Evolutionary conservation across 169 alveolate genomes (phyloP), one percentile per base, ranked within the genome.

Genomic region (Eimeria sp.): DNA sequence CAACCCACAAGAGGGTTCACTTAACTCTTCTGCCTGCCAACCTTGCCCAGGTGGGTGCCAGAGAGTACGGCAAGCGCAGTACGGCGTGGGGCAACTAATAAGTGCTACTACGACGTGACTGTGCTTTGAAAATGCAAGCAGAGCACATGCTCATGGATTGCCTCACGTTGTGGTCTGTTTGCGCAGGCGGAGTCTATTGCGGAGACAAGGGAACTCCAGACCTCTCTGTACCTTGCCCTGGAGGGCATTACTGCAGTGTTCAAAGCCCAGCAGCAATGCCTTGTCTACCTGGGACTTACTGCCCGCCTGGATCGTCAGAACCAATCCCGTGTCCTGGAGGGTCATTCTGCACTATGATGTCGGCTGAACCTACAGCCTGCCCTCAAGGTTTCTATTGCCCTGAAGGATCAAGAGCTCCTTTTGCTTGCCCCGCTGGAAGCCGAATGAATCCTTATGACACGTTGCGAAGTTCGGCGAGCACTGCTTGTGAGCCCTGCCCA

Each of bases 181-280:
- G 76, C 46, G 33, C 90, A 83, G 90, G 90, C 20, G 90, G 90
- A 27, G 72, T 83, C 90, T 83, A 49, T 33, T 83, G 90, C 54
- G 90, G 90, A 27, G 72, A 83, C 30, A 27, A 6, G 27, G 90
- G 90, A 52, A 83, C 90, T 33, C 74, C 90, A 33, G 90, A 83
- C 76, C 90, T 83, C 14, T 83, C 90, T 18, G 90, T 83, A 13
- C 90, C 90, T 46, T 95, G 97, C 27, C 91, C 96, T 56, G 97
- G 95, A 40, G 98, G 98, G 27, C 95, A 97, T 77, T 97, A 96
- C 82, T 98, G 98, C 85, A 97, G 98, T 4, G 88, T 27, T 20
- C 68, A 89, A 25, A 95, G 87, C 66, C 71, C 54, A 14, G 37
- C 83, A 52, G 85, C 89, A 37, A 16, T 64, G 68, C 95, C 89